Conservation (phyloP, 2,329 filamentous ascomycete species). For the Sporothrix sp. region DNA sequence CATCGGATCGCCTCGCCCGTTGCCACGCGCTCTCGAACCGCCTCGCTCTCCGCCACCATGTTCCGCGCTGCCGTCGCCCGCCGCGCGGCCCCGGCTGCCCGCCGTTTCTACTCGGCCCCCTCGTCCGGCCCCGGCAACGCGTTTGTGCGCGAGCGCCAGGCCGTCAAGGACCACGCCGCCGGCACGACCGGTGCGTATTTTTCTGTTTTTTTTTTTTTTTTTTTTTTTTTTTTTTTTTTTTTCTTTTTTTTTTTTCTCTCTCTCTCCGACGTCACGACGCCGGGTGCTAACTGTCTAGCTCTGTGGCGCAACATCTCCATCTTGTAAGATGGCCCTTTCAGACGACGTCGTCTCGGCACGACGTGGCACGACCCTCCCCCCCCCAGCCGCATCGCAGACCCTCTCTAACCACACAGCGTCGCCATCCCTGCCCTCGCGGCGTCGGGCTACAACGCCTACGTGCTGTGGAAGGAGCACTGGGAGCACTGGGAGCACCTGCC, state of each 20-base stretch:
- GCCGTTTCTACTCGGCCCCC: constrained; percentile 16
- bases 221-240: too few relatives aligned
- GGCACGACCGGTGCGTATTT: constrained; percentile 66
- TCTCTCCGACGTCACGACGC: too few relatives aligned
- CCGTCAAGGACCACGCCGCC: constrained; percentile 82
- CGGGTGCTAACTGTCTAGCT: constrained; percentile 48
- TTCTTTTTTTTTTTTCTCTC: too few relatives aligned
- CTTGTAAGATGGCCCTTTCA: constrained; percentile 58
- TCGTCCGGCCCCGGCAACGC: constrained; percentile 54
- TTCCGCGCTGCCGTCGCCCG: constrained; percentile 16
- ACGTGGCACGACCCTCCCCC: too few relatives aligned
- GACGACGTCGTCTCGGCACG: too few relatives aligned
- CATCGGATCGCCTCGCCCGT: not conserved
- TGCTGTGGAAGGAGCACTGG: constrained; percentile 94
- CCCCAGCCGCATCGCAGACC: too few relatives aligned
- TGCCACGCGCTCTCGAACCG: constrained; percentile 1
- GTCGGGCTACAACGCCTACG: constrained; percentile 72
- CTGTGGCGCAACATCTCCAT: constrained; percentile 94
- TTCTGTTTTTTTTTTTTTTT: too few relatives aligned
- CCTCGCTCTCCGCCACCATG: constrained; percentile 10
- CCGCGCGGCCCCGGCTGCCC: constrained; percentile 15
- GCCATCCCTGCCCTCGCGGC: constrained; percentile 64
- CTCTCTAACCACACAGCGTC: constrained; percentile 47
- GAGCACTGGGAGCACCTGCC: constrained; percentile 83
- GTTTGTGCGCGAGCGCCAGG: constrained; percentile 85